phyloP scores from a whole-genome alignment of 2,329 filamentous ascomycete species.

The Microdochium nivale region DNA sequence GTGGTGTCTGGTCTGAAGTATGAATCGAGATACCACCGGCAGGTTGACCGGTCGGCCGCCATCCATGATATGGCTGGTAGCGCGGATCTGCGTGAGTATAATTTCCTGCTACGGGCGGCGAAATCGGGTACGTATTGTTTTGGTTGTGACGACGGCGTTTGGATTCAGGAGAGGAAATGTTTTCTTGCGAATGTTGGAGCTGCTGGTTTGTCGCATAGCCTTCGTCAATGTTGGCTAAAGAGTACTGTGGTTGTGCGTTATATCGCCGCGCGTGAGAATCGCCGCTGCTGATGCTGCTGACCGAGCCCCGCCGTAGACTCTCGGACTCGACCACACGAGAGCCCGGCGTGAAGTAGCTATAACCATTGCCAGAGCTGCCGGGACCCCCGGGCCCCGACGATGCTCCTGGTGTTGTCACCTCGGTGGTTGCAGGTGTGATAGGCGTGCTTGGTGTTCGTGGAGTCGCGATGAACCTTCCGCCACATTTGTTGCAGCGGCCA shows the following conservation, averaged over 20 bases:
- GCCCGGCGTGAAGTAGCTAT: conserved; percentile 12
- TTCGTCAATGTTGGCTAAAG: conserved; percentile 29
- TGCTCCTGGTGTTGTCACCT: neutral
- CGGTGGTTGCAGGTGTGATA: conserved; percentile 24
- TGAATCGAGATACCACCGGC: neutral
- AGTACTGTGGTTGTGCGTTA: conserved; percentile 24
- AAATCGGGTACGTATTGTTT: conserved; percentile 22
- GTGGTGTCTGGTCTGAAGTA: neutral
- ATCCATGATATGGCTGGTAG: conserved; percentile 14
- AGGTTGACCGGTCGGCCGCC: neutral
- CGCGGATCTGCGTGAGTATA: conserved; percentile 20
- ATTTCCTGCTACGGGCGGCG: conserved; percentile 24
- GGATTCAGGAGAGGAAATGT: conserved; percentile 11
- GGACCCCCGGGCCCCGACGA: neutral
- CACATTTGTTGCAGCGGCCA: conserved; percentile 62
- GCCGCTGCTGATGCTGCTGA: conserved; percentile 24
- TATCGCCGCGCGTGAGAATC: conserved; percentile 57
- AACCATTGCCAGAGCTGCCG: neutral
- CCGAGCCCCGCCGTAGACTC: conserved; percentile 19
- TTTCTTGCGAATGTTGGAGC: neutral
- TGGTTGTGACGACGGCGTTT: conserved; percentile 24
- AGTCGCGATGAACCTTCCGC: conserved; percentile 56
- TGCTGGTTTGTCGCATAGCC: conserved; percentile 18
- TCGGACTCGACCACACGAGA: conserved; percentile 18
- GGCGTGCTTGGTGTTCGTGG: conserved; percentile 50